Conservation (phyloP, 768 basidiomycete genomes). For the Suillus discolor region DNA sequence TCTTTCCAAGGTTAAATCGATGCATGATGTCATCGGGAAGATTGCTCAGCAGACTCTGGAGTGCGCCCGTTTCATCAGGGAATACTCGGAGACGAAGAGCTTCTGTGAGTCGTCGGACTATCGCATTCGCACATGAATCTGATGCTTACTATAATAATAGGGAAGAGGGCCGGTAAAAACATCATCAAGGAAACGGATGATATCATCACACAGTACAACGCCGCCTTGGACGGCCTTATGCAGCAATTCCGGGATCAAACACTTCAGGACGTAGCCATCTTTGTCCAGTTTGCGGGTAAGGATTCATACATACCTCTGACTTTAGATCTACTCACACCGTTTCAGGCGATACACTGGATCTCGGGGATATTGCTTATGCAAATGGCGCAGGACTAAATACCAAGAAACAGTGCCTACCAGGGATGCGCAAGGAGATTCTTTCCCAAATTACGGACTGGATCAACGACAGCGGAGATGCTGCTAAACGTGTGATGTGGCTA, state of each 20-base stretch:
- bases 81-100: conserved; percentile 26
- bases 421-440: conserved; percentile 16
- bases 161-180: conserved; percentile 2
- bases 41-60: conserved; percentile 26
- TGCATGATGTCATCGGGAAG: background rate
- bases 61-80: conserved; percentile 31
- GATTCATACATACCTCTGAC: background rate
- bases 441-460: conserved; percentile 21
- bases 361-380: conserved; percentile 1
- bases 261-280: background rate
- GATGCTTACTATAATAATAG: background rate
- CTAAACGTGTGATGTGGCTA: conserved; percentile 15
- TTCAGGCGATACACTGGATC: background rate
- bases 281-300: background rate
- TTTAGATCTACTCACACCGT: background rate
- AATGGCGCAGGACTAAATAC: background rate
- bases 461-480: background rate
- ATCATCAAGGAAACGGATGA: background rate
- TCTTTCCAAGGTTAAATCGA: background rate
- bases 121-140: background rate
- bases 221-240: conserved; percentile 2
- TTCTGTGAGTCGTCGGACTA: conserved; percentile 16
- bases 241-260: background rate
- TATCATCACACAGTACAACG: background rate
- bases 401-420: conserved; percentile 15